phyloP scores from a whole-genome alignment of 495 filamentous ascomycete genomes.

The Xylaria palmicola region DNA sequence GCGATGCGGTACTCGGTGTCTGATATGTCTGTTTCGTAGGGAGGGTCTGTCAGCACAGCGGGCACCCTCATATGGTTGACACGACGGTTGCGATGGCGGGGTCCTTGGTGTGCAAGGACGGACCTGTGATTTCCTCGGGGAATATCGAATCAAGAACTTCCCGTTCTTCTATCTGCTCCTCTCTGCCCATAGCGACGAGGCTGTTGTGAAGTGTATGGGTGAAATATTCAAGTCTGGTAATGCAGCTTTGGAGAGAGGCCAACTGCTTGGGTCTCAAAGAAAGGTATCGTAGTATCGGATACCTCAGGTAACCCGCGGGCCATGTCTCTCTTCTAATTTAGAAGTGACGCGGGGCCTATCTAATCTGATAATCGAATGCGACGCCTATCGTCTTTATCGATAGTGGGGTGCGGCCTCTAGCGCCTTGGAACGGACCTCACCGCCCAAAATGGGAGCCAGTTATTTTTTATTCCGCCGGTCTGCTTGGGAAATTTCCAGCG shows the following conservation, averaged over 20 bases:
- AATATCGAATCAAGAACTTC: slow-evolving; percentile 98
- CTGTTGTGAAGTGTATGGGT: too few relatives aligned
- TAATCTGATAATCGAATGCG: not conserved
- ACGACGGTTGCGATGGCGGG: too few relatives aligned
- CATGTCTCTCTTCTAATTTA: not conserved
- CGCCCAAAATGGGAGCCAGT: slow-evolving; percentile 26
- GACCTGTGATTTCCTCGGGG: slow-evolving; percentile 94
- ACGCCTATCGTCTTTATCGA: slow-evolving; percentile 14
- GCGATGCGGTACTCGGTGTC: slow-evolving; percentile 82
- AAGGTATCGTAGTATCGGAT: too few relatives aligned
- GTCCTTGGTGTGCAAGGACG: slow-evolving; percentile 16
- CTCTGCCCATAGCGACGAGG: slow-evolving; percentile 69
- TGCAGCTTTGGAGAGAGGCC: too few relatives aligned
- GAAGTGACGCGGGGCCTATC: not conserved
- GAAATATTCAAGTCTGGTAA: too few relatives aligned
- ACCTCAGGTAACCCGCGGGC: too few relatives aligned
- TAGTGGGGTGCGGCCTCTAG: slow-evolving; percentile 6
- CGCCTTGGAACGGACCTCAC: slow-evolving; percentile 28
- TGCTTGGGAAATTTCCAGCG: slow-evolving; percentile 15
- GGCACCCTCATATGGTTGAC: too few relatives aligned
- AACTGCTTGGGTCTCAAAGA: too few relatives aligned
- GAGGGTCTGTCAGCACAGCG: not conserved
- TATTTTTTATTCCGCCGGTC: slow-evolving; percentile 20
- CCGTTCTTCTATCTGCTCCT: slow-evolving; percentile 93
- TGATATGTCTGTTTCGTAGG: slow-evolving; percentile 65